Base-by-base conservation (phyloP, 345 rosid species). In the Salix suchowensis region DNA sequence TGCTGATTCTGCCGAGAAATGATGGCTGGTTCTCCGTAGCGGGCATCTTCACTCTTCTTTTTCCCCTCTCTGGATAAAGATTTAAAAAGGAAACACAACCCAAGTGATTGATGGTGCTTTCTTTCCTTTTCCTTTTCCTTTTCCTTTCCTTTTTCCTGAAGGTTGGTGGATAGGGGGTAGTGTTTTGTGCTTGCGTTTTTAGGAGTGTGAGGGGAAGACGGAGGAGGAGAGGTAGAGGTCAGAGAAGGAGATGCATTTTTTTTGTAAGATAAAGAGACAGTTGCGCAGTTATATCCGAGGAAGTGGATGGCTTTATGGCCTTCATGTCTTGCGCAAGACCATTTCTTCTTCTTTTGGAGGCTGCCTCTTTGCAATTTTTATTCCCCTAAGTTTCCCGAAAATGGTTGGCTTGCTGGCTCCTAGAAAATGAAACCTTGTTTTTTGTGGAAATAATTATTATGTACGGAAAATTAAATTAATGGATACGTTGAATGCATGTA, bases 1-100 rank as follows among this genome's bases (percentile, higher is more conserved):
- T 89, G 81, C 97, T 96, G 86, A 93, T 83, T 67, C 97, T 88
- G n/a, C 94, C 91, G 19, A 94, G 91, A 82, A 94, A 96, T 6
- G 97, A 93, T 28, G 86, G 85, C 26, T 86, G 98, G 80, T 69
- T 75, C 16, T 93, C 97, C 36, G 90, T 91, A 30, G 91, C 88
- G 44, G 88, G 94, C 88, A 92, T 87, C 77, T 58, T 70, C 39
- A 13, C 11, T 1, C 4, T 73, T 16, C 39, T n/a, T 4, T 9
- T 11, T 24, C 68, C 23, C 21, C 0, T 2, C 0, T 44, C 37
- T 34, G 39, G 2, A 54, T 55, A 5, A 23, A 5, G 6, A 30
- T 19, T n/a, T 21, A 10, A 36, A 18, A 52, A 34, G 10, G 34
- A 50, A 65, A 14, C 2, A 16, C 60, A 48, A n/a, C 15, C 7